These are phyloP conservation scores for Simmondsia chinensis DNA, from an alignment of 148 eudicot species.

Conservation along the genomic window DNA sequence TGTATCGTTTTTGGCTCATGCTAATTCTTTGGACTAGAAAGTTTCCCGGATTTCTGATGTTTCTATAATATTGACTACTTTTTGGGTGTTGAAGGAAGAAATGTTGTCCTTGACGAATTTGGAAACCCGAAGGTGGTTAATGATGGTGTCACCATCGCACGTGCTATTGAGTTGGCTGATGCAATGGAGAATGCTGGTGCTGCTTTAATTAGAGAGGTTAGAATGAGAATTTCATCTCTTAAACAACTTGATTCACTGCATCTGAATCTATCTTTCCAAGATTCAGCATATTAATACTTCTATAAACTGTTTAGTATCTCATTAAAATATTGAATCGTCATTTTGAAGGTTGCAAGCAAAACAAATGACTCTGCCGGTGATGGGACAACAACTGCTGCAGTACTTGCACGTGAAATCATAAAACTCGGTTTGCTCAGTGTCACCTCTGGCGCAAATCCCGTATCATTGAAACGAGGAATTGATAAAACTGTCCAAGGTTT, in stretches of 20 bases:
- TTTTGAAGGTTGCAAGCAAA: constrained; percentile 77
- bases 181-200: constrained; percentile 99
- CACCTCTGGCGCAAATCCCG: constrained; percentile 96
- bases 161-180: constrained; percentile 95
- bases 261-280: too few species aligned
- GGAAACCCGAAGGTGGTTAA: constrained; percentile 88
- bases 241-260: too few species aligned
- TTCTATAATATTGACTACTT: neutral
- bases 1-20: too few species aligned
- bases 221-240: neutral
- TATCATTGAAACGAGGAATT: constrained; percentile 86
- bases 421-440: constrained; percentile 76
- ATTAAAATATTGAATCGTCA: constrained; percentile 1
- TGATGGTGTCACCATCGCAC: constrained; percentile 96
- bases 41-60: too few species aligned
- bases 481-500: constrained; percentile 84
- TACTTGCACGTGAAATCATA: constrained; percentile 92
- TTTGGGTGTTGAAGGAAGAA: constrained; percentile 50
- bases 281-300: too few species aligned
- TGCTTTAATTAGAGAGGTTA: constrained; percentile 87
- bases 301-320: too few species aligned
- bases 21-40: too few species aligned
- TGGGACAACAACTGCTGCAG: constrained; percentile 93
- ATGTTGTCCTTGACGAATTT: constrained; percentile 90
- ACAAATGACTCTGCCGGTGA: constrained; percentile 99